Base-by-base conservation (phyloP, 2,329 filamentous ascomycete genomes). In the Rugonectria rugulosa region DNA sequence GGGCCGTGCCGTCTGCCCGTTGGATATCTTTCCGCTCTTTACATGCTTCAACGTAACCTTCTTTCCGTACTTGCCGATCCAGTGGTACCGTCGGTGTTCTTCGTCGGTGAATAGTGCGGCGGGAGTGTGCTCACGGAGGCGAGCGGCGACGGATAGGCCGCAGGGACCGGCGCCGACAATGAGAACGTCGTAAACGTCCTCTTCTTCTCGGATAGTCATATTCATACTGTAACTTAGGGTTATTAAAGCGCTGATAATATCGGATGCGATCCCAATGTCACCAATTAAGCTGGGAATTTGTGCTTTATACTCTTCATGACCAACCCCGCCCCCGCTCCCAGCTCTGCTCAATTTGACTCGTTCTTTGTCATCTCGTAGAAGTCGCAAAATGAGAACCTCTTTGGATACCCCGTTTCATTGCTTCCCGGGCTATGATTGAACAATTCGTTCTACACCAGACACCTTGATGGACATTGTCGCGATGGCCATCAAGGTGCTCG, bases 71-170 rank as follows among this genome's bases (percentile, higher is more conserved):
- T 86, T 88, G 53, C 81, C 81, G 53, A 92, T 87, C 88, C 89
- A 92, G 71, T 90, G 86, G 69, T 90, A 94, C n/a, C 90, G 81
- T 36, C 88, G 85, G 66, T 94, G 90, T 67, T 94, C 91, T 62
- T 91, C 89, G 68, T 94, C 90, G 0, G 90, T 93, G 73, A 94
- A 94, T 47, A 92, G 84, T 2, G 90, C 89, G 0, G 88, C 90
- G 0, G 90, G 90, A 0, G 88, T 89, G 50, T 82, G 79, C 72
- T 94, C 90, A 36, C 83, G 81, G 1, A 94, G 80, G 4, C 90
- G 83, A 1, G 89, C 86, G 8, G 91, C 89, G 6, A 89, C 84
- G 5, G 88, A 89, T 4, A 94, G 84, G 5, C 90, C 89, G 61
- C 86, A 89, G 4, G 90, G 89, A 0, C 91, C 90, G 6, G 86